phyloP scores from a whole-genome alignment of 1,284 basidiomycete genomes.

The Irpex sp. region DNA sequence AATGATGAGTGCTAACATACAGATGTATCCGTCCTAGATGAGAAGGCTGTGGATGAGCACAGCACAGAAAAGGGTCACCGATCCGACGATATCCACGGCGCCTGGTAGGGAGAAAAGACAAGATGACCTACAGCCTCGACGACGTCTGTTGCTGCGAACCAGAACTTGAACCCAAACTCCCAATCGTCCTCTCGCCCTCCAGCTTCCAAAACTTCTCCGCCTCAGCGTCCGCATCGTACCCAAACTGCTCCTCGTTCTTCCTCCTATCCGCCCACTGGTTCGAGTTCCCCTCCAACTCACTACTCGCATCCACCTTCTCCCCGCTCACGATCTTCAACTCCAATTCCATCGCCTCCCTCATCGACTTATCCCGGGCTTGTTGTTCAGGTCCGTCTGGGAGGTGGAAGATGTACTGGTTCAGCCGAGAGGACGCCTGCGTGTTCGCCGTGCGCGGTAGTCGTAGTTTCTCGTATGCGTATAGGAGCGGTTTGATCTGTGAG shows the following conservation, averaged over 20 bases:
- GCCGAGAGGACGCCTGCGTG: constrained; percentile 43
- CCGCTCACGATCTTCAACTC: constrained; percentile 25
- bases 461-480: constrained; percentile 51
- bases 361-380: constrained; percentile 42
- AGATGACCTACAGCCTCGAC: background rate
- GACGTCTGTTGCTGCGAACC: background rate
- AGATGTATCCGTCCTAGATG: background rate
- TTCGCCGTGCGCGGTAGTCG: constrained; percentile 42
- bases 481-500: constrained; percentile 40
- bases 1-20: background rate
- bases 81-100: background rate
- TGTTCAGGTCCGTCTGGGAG: constrained; percentile 53
- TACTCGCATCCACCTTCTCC: constrained; percentile 14
- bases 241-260: constrained; percentile 42
- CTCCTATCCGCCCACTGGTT: constrained; percentile 50
- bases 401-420: constrained; percentile 54
- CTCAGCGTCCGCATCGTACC: constrained; percentile 47
- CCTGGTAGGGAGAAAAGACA: background rate
- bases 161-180: background rate
- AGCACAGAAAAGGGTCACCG: background rate
- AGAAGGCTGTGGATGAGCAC: background rate
- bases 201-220: constrained; percentile 47
- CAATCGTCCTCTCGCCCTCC: constrained; percentile 21
- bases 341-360: constrained; percentile 44
- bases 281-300: constrained; percentile 30